Evolutionary conservation across 2,329 filamentous ascomycete species (phyloP).

Genomic region (Pseudogymnoascus sp.): DNA sequence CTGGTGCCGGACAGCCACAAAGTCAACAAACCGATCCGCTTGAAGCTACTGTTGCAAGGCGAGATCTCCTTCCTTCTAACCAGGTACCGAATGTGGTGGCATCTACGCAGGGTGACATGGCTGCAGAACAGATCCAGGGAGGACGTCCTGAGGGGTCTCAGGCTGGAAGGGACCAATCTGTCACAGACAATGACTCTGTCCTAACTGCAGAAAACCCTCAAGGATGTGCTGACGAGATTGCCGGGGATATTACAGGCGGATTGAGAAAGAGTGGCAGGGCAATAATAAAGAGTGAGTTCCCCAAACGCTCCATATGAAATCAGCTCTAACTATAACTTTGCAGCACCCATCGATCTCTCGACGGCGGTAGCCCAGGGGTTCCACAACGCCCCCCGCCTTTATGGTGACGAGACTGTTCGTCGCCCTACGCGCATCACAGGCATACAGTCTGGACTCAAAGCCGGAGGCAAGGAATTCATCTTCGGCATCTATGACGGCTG

Average conservation of each 20-base stretch:
- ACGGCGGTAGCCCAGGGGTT: constrained; percentile 60
- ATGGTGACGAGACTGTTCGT: constrained; percentile 62
- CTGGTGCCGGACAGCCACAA: not conserved
- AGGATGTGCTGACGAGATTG: constrained; percentile 21
- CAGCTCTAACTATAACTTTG: constrained; percentile 14
- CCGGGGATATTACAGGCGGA: constrained; percentile 20
- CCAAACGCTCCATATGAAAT: not conserved
- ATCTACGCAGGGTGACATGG: not conserved
- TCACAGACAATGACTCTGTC: constrained; percentile 8
- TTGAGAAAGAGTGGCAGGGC: not conserved
- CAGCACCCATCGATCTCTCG: constrained; percentile 50
- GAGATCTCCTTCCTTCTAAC: not conserved
- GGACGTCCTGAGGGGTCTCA: not conserved
- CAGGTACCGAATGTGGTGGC: not conserved
- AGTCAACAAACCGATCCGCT: constrained; percentile 9
- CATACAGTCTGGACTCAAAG: constrained; percentile 53
- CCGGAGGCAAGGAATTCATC: constrained; percentile 52
- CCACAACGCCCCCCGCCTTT: constrained; percentile 62
- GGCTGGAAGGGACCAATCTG: not conserved
- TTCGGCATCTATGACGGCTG: constrained; percentile 59
- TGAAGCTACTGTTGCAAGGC: not conserved
- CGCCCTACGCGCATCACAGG: constrained; percentile 56
- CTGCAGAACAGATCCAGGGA: not conserved
- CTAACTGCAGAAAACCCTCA: constrained; percentile 20
- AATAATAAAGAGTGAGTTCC: not conserved